Conservation (phyloP, 2,329 filamentous ascomycete species). For the Talaromyces rugulosus region DNA sequence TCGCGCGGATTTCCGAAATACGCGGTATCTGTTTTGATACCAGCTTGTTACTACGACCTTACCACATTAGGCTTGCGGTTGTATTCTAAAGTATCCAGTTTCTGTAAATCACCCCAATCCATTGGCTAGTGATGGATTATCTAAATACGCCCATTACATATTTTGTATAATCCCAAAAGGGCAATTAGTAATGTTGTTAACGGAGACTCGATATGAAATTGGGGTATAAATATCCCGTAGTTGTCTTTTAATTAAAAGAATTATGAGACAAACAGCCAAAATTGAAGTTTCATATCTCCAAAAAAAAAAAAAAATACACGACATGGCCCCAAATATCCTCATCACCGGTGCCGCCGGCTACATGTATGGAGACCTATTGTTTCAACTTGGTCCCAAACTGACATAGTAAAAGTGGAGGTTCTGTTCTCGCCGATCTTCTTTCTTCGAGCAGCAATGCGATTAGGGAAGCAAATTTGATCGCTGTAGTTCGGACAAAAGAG, state of each 20-base stretch:
- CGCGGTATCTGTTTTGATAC: background rate
- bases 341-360: conserved; percentile 4
- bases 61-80: background rate
- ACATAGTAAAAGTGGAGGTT: background rate
- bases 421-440: background rate
- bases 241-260: background rate
- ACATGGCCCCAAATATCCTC: background rate
- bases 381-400: background rate
- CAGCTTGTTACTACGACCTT: background rate
- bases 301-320: background rate
- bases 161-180: background rate
- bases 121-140: background rate
- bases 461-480: background rate
- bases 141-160: background rate
- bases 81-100: background rate
- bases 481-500: conserved; percentile 1
- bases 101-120: background rate
- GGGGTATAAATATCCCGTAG: background rate
- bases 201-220: background rate
- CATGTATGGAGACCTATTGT: background rate
- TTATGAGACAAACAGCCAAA: background rate
- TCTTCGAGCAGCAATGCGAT: background rate
- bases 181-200: background rate
- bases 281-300: background rate
- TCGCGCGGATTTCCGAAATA: conserved; percentile 1